Evolutionary conservation across 2,329 filamentous ascomycete species (phyloP), one percentile per base, ranked within the genome.

Genomic region (Colletotrichum limetticola): DNA sequence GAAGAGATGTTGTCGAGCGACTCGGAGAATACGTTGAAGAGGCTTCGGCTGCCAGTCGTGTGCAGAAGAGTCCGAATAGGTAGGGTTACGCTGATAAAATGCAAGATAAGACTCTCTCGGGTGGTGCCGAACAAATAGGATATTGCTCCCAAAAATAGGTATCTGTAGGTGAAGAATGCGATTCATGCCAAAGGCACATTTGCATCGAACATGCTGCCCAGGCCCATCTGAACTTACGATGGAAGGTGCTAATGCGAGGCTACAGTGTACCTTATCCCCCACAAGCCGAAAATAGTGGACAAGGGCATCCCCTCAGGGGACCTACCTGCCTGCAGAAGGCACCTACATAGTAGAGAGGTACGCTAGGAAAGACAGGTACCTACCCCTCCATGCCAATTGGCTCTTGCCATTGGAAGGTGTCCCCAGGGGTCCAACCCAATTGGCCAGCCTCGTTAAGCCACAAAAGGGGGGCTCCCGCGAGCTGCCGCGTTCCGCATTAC

Each of bases 361-460:
- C 37, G 6, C 37, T 42, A 42, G 16, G 37, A 6, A 42, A 42
- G 37, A 14, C 57, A 61, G 68, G 68, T 56, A 62, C 11, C 22
- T 53, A 63, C 65, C 69, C 58, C 69, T 68, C 65, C 65, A 63
- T 28, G 30, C 16, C 28, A n/a, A 49, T n/a, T 49, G 22, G 16
- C 8, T 30, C 60, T 26, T 35, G 28, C 46, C n/a, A 35, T 7
- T 12, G 26, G 28, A 16, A 49, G 19, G 12, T 6, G 35, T 7
- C 52, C 52, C 19, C 14, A 49, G 16, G 42, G 49, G n/a, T 32
- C 46, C 32, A 22, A 69, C 32, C 49, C 32, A 26, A 69, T 46
- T 65, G 66, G 59, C 59, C 46, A 72, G 70, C 70, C 70, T 72
- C 35, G 66, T 72, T 46, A 70, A 70, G 70, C 66, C 66, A 70